Base-by-base conservation (phyloP, 768 basidiomycete species). In the Grammothele lineata region DNA sequence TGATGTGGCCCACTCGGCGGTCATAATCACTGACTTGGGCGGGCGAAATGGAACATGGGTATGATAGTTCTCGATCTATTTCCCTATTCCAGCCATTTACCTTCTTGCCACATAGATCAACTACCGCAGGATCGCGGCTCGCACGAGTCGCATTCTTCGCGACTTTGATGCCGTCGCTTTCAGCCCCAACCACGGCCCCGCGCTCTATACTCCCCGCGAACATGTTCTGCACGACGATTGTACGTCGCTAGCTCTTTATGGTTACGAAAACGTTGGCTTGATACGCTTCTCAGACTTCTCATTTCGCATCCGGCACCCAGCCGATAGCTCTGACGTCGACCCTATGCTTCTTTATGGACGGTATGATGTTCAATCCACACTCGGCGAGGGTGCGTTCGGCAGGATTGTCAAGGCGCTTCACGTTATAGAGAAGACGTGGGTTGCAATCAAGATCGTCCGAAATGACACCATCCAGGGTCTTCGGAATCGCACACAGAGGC, bases 301-400 rank as follows among this genome's bases (percentile, higher is more conserved):
- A 11, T 17, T 80, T 55, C 77, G 84, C 27, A 7, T 7, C 27
- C 27, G 27, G 8, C 8, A 30, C 35, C 35, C 12, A 8, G 35
- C 35, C 6, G 51, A 71, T 14, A 14, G 73, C 8, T 80, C 83
- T 6, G 68, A 60, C 22, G 66, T 66, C 6, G 25, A 11, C n/a
- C n/a, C n/a, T n/a, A n/a, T n/a, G n/a, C n/a, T n/a, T 30, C 14
- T 77, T 81, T 51, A 72, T 72, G 6, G 79, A 1, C 66, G 68
- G 41, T 87, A 87, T 60, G 85, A 87, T 51, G 57, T 86, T 37
- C 70, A 72, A 24, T 60, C 67, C 37, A 81, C 85, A 61, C 76
- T 95, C 4, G 92, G 92, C 40, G 83, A 82, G 55, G 92, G 92
- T 7, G 81, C 88, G 4, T 95, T 93, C 60, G 92, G 90, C 4